Conservation (phyloP, 164 flowering plant species). For the Vitis rupestris region DNA sequence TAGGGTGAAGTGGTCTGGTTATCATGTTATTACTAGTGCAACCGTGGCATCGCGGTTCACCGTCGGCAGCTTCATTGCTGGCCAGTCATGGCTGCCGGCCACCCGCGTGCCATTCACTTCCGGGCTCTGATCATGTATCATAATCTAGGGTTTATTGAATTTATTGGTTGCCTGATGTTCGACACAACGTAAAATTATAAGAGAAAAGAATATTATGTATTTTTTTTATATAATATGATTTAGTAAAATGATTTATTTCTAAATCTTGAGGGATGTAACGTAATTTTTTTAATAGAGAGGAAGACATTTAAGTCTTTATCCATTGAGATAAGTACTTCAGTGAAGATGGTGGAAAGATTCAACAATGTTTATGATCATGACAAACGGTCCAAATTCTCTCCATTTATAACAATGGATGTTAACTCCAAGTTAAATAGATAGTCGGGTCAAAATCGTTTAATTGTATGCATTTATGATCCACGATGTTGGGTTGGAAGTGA, state of each 20-base stretch:
- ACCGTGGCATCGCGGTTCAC: conserved; percentile 41
- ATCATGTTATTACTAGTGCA: conserved; percentile 36
- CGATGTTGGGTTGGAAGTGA: too few species aligned
- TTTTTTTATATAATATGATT: neutral
- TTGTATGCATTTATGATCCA: too few species aligned
- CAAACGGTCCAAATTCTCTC: too few species aligned
- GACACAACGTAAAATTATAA: too few species aligned
- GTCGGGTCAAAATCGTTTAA: too few species aligned
- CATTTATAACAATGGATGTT: too few species aligned
- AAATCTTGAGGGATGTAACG: neutral
- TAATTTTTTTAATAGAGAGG: too few species aligned
- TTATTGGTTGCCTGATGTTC: neutral
- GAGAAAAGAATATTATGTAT: neutral
- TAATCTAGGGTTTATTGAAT: neutral
- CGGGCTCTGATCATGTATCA: conserved; percentile 36
- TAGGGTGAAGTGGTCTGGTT: conserved; percentile 62
- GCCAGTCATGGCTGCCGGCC: conserved; percentile 53
- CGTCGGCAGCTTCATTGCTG: conserved; percentile 48
- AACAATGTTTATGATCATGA: too few species aligned
- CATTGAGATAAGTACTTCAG: too few species aligned
- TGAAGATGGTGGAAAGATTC: too few species aligned
- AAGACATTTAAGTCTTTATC: too few species aligned
- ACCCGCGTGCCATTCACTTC: conserved; percentile 55
- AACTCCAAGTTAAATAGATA: too few species aligned
- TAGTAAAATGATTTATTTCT: neutral